Percentiles rank a stretch among this genome's conserved stretches.
These are phyloP conservation scores for Hyaloperonospora brassicae DNA, from an alignment of 352 stramenopile species.

Conservation along the genomic window DNA sequence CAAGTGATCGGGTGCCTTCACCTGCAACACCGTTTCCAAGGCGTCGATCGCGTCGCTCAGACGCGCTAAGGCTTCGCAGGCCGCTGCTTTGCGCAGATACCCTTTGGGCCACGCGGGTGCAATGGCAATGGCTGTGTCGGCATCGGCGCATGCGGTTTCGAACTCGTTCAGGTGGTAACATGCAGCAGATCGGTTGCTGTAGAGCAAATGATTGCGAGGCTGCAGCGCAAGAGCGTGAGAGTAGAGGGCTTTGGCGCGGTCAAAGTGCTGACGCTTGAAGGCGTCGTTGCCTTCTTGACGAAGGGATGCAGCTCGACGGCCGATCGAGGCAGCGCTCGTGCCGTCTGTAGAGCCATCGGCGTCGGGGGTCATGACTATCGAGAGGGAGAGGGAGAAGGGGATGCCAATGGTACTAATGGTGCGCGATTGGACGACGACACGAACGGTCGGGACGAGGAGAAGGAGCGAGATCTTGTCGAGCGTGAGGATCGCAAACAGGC, in stretches of 20 bases:
- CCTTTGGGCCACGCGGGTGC: slow-evolving; percentile 89
- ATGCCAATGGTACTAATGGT: too few species aligned
- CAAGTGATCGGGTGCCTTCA: slow-evolving; percentile 42
- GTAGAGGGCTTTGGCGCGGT: slow-evolving; percentile 40
- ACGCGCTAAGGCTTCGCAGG: slow-evolving; percentile 55
- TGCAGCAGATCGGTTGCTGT: slow-evolving; percentile 85
- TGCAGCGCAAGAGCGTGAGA: slow-evolving; percentile 47
- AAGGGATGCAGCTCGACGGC: slow-evolving; percentile 24
- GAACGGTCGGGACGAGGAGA: too few species aligned
- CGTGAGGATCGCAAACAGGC: too few species aligned
- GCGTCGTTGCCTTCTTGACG: slow-evolving; percentile 56
- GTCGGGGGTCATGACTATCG: too few species aligned
- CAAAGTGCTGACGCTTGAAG: slow-evolving; percentile 56
- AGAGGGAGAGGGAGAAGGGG: too few species aligned
- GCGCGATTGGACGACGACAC: too few species aligned
- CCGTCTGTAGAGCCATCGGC: too few species aligned
- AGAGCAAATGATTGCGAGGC: slow-evolving; percentile 49
- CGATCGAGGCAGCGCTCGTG: too few species aligned
- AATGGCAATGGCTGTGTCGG: slow-evolving; percentile 63
- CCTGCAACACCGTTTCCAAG: slow-evolving; percentile 60
- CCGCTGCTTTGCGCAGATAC: slow-evolving; percentile 86
- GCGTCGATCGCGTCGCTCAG: slow-evolving; percentile 57
- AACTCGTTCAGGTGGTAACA: slow-evolving; percentile 67
- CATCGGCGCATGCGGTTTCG: slow-evolving; percentile 72
- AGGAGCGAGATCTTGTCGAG: too few species aligned